phyloP scores from a whole-genome alignment of 371 early-diverging fungal species.

The Actinomortierella wolfii region DNA sequence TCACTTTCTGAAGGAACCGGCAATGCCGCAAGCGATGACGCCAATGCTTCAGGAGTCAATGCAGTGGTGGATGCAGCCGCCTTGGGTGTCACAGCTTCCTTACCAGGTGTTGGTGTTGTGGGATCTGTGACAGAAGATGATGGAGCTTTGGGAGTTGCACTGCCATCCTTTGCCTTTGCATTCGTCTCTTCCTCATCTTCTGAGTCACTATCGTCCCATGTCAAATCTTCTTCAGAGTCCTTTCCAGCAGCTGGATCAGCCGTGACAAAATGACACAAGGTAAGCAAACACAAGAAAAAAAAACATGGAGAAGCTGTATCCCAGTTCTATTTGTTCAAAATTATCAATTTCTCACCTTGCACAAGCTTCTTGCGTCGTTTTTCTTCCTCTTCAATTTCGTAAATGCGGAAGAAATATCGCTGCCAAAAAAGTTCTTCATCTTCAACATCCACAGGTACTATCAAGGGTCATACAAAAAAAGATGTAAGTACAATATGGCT shows the following conservation, averaged over 20 bases:
- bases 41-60: conserved; percentile 37
- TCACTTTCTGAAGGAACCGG: conserved; percentile 16
- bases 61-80: conserved; percentile 9
- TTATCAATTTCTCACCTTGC: conserved; percentile 16
- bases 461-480: background rate
- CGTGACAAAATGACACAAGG: background rate
- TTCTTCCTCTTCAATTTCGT: conserved; percentile 44
- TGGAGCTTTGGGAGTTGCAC: conserved; percentile 31
- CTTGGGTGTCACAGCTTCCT: conserved; percentile 16
- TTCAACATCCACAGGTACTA: conserved; percentile 34
- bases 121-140: too few relatives aligned
- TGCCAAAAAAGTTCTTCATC: conserved; percentile 46
- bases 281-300: background rate
- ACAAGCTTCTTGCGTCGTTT: conserved; percentile 43
- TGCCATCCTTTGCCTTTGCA: conserved; percentile 23
- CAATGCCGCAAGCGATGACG: conserved; percentile 28
- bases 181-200: conserved; percentile 7
- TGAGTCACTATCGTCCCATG: conserved; percentile 42
- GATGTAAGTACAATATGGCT: background rate
- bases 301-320: background rate
- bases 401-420: conserved; percentile 39
- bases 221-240: conserved; percentile 39
- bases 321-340: background rate
- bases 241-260: conserved; percentile 33
- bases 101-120: too few relatives aligned